Evolutionary conservation across 495 filamentous ascomycete species (phyloP).

Genomic region (Xylona heveae): DNA sequence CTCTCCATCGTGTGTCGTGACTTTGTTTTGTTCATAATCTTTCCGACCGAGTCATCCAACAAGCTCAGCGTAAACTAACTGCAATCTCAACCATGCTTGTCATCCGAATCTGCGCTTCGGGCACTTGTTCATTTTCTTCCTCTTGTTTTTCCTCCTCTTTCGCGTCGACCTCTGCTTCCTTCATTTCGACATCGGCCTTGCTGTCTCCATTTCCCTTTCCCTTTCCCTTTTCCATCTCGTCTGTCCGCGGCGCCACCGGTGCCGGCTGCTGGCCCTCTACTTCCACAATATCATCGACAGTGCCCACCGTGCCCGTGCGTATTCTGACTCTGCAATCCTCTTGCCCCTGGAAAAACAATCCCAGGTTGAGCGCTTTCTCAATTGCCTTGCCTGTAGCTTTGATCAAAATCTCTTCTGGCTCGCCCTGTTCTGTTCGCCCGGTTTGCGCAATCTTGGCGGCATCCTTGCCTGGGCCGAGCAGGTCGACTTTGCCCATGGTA

Average conservation of each 20-base stretch:
- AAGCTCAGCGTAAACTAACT: constrained; percentile 29
- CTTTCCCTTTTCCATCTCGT: not conserved
- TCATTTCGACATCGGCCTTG: not conserved
- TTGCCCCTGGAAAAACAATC: constrained; percentile 17
- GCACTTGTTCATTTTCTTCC: constrained; percentile 29
- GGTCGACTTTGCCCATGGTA: constrained; percentile 20
- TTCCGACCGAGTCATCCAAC: too few relatives aligned
- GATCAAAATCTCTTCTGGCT: constrained; percentile 34
- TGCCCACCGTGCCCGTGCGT: constrained; percentile 16
- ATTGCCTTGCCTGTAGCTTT: constrained; percentile 70
- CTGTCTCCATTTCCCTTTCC: constrained; percentile 1
- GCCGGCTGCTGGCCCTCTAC: not conserved
- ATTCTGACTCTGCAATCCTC: constrained; percentile 13
- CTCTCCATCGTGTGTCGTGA: too few relatives aligned
- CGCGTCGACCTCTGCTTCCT: constrained; percentile 1
- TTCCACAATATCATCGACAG: constrained; percentile 19
- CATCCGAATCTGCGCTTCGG: constrained; percentile 39
- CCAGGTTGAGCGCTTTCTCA: constrained; percentile 34
- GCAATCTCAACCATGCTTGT: constrained; percentile 43
- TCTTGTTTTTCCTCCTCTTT: constrained; percentile 21
- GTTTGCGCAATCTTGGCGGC: constrained; percentile 6
- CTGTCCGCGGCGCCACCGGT: not conserved
- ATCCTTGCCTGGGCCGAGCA: constrained; percentile 13
- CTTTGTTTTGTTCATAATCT: too few relatives aligned
- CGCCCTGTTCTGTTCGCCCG: constrained; percentile 16